phyloP scores from a whole-genome alignment of 2,329 filamentous ascomycete species.

The Trematosphaeria pertusa region DNA sequence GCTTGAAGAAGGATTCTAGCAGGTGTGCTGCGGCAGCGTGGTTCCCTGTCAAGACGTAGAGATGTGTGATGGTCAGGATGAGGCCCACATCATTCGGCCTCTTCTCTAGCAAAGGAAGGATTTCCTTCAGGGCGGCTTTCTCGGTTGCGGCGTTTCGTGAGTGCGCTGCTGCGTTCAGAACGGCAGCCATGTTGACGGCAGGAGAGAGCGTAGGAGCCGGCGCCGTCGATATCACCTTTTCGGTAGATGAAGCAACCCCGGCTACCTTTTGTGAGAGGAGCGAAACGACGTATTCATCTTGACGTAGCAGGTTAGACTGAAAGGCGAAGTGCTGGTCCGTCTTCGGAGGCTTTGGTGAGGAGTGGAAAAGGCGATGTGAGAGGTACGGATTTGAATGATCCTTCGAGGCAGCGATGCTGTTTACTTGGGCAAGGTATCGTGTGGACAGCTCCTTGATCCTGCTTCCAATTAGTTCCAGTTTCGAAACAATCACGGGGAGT shows the following conservation, averaged over 20 bases:
- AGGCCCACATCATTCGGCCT: constrained; percentile 82
- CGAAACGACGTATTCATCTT: constrained; percentile 70
- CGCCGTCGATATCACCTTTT: constrained; percentile 56
- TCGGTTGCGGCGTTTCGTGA: constrained; percentile 66
- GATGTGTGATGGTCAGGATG: constrained; percentile 78
- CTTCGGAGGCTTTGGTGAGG: constrained; percentile 59
- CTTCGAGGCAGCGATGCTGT: constrained; percentile 60
- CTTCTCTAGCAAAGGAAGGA: constrained; percentile 73
- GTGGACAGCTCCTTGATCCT: constrained; percentile 74
- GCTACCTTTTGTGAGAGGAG: constrained; percentile 72
- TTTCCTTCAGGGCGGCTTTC: constrained; percentile 72
- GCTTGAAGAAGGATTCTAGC: constrained; percentile 76
- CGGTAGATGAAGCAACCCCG: constrained; percentile 67
- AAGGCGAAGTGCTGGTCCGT: constrained; percentile 75
- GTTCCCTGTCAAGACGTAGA: constrained; percentile 77
- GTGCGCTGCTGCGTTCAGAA: constrained; percentile 77
- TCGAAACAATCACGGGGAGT: constrained; percentile 2
- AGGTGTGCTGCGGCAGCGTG: constrained; percentile 75
- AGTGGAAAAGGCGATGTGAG: constrained; percentile 67
- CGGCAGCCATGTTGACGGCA: constrained; percentile 63
- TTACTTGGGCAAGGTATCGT: constrained; percentile 71
- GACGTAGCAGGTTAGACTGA: constrained; percentile 67
- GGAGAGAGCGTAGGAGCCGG: constrained; percentile 56
- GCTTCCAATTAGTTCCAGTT: constrained; percentile 51
- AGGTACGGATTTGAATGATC: constrained; percentile 70